Conservation (phyloP, 495 filamentous ascomycete genomes). For the Lophium mytilinum region DNA sequence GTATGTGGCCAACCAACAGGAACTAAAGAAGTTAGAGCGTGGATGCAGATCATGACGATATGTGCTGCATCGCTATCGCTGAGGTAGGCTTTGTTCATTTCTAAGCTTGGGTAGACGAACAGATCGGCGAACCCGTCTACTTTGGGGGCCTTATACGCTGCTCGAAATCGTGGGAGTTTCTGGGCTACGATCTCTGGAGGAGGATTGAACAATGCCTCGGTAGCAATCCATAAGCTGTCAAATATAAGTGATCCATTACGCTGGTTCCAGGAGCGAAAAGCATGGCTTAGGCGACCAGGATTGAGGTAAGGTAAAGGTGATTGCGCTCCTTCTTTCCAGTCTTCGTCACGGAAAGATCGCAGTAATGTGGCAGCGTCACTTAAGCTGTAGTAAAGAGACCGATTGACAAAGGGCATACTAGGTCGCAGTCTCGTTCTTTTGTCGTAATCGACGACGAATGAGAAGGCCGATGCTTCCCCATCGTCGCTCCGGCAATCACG, state of each 20-base stretch:
- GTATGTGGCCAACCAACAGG: constrained; percentile 38
- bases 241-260: constrained; percentile 47
- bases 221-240: constrained; percentile 67
- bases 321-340: constrained; percentile 11
- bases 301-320: constrained; percentile 29
- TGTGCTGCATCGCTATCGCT: constrained; percentile 50
- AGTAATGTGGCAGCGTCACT: constrained; percentile 57
- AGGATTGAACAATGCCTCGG: constrained; percentile 59
- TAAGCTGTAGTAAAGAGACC: constrained; percentile 66
- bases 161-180: constrained; percentile 22
- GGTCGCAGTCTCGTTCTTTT: constrained; percentile 4
- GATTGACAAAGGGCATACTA: constrained; percentile 50
- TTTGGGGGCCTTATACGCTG: not conserved
- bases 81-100: constrained; percentile 25
- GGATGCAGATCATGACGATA: constrained; percentile 48
- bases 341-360: constrained; percentile 51
- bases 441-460: constrained; percentile 17
- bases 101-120: not conserved
- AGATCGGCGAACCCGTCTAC: not conserved
- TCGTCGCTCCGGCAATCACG: constrained; percentile 3
- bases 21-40: constrained; percentile 48
- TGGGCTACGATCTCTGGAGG: constrained; percentile 46
- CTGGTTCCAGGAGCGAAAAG: constrained; percentile 25
- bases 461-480: not conserved
- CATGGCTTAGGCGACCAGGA: constrained; percentile 38